Percentiles rank a stretch among this genome's conserved stretches.
Conservation (phyloP, 306 rosid genomes). For the Delonix regia region DNA sequence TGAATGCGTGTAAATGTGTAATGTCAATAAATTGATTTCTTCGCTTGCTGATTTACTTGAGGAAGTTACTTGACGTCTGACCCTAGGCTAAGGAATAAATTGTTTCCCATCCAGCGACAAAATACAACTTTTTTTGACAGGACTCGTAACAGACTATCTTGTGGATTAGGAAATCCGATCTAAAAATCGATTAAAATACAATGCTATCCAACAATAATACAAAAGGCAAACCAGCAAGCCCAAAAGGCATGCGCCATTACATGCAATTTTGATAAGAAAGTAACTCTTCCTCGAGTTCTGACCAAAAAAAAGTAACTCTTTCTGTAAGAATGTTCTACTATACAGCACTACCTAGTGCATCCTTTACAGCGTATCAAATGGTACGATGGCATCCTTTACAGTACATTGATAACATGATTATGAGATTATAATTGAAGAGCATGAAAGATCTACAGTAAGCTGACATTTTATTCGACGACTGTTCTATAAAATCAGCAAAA, state of each 20-base stretch:
- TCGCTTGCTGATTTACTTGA: not conserved
- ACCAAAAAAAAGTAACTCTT: not conserved
- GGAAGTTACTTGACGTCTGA: not conserved
- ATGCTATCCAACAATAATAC: not conserved
- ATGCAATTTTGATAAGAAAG: not conserved
- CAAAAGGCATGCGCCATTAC: not conserved
- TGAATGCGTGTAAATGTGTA: not conserved
- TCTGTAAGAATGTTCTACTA: not conserved
- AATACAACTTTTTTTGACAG: not conserved
- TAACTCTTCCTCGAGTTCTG: not conserved
- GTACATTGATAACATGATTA: slow-evolving; percentile 12
- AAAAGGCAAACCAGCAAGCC: not conserved
- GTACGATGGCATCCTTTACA: not conserved
- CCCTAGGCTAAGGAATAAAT: not conserved
- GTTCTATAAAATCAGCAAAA: slow-evolving; percentile 28
- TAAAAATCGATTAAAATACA: not conserved
- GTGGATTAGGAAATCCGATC: slow-evolving; percentile 2
- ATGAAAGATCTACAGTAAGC: slow-evolving; percentile 15
- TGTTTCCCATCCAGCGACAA: not conserved
- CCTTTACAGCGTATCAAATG: slow-evolving; percentile 2
- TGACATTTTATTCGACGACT: slow-evolving; percentile 33
- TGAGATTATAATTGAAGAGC: slow-evolving; percentile 1
- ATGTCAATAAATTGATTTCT: not conserved
- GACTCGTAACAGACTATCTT: not conserved
- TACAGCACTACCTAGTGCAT: not conserved